A percentile compares a stretch with the other conserved stretches of the same genome.
Evolutionary conservation across 768 basidiomycete species (phyloP).

Genomic region (Krasilnikovozyma curviuscula): DNA sequence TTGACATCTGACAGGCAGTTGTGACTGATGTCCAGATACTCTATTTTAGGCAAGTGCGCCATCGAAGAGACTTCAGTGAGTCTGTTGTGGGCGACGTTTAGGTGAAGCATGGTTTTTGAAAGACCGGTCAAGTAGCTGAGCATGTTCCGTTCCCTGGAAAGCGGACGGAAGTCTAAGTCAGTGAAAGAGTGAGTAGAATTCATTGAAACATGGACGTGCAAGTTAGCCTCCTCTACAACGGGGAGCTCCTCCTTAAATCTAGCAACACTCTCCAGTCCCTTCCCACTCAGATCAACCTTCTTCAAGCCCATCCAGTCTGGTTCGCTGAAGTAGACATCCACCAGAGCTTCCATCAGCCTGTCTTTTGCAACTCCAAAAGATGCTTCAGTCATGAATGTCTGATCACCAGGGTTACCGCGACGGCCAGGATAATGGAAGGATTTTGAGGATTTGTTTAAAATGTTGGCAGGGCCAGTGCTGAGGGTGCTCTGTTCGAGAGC

Average conservation of each 20-base stretch:
- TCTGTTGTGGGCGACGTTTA: slow-evolving; percentile 33
- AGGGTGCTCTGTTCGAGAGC: too few species aligned
- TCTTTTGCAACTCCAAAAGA: slow-evolving; percentile 92
- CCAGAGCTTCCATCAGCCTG: slow-evolving; percentile 72
- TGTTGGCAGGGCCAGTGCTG: too few species aligned
- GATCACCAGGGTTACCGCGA: slow-evolving; percentile 24
- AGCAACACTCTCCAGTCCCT: slow-evolving; percentile 60
- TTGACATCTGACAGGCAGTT: slow-evolving; percentile 74
- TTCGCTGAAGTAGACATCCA: slow-evolving; percentile 83
- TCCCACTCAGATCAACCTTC: slow-evolving; percentile 51
- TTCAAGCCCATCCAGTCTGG: slow-evolving; percentile 76
- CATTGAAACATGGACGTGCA: slow-evolving; percentile 38
- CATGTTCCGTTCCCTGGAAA: slow-evolving; percentile 23
- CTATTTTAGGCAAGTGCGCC: slow-evolving; percentile 63
- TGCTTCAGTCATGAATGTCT: slow-evolving; percentile 79
- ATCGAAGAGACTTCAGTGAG: slow-evolving; percentile 75
- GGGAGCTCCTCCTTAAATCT: slow-evolving; percentile 79
- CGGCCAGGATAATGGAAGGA: slow-evolving; percentile 11
- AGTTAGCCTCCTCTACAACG: slow-evolving; percentile 40
- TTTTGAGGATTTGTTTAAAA: too few species aligned
- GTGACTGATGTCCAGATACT: slow-evolving; percentile 71
- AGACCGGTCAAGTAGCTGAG: slow-evolving; percentile 31
- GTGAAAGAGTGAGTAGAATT: neutral
- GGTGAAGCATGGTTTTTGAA: slow-evolving; percentile 24
- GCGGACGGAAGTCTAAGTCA: neutral